Conservation (phyloP, 2,329 filamentous ascomycete genomes). For the Ceratocystiopsis sp. region DNA sequence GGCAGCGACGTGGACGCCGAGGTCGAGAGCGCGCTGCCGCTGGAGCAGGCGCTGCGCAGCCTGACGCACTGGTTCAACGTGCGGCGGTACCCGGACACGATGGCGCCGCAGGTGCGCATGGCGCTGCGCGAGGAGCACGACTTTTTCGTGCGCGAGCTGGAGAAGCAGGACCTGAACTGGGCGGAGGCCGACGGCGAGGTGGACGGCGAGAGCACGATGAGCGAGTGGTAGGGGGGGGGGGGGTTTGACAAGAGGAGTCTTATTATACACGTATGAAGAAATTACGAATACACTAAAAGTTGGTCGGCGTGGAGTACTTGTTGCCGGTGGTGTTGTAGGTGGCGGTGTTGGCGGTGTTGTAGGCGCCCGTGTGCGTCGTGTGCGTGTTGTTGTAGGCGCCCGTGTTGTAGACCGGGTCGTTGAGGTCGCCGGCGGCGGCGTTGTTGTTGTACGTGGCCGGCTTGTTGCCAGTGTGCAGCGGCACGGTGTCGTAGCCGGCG, state of each 20-base stretch:
- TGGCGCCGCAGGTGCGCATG: constrained; percentile 40
- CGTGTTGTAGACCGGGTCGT: neutral
- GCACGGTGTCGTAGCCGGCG: constrained; percentile 9
- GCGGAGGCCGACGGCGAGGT: constrained; percentile 19
- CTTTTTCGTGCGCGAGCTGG: constrained; percentile 63
- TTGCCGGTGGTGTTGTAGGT: too few relatives aligned
- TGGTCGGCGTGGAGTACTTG: too few relatives aligned
- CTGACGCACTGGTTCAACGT: constrained; percentile 93
- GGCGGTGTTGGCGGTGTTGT: neutral
- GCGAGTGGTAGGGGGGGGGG: constrained; percentile 10
- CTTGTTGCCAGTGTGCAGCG: too few relatives aligned
- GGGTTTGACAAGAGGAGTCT: neutral
- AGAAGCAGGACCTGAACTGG: constrained; percentile 46
- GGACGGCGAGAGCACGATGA: constrained; percentile 15
- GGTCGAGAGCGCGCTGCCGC: constrained; percentile 77
- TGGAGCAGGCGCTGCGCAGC: constrained; percentile 78
- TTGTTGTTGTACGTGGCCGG: too few relatives aligned
- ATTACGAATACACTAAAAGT: neutral
- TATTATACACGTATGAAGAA: neutral
- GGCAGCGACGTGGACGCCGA: constrained; percentile 85
- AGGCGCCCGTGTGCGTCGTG: neutral
- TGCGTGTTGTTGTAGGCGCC: too few relatives aligned
- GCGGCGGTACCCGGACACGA: constrained; percentile 61
- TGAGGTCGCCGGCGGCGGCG: neutral
- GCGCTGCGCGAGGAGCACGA: constrained; percentile 57